Evolutionary conservation across 345 rosid genomes (phyloP), one percentile per base, ranked within the genome.

Genomic region (Pugionium dolabratum): DNA sequence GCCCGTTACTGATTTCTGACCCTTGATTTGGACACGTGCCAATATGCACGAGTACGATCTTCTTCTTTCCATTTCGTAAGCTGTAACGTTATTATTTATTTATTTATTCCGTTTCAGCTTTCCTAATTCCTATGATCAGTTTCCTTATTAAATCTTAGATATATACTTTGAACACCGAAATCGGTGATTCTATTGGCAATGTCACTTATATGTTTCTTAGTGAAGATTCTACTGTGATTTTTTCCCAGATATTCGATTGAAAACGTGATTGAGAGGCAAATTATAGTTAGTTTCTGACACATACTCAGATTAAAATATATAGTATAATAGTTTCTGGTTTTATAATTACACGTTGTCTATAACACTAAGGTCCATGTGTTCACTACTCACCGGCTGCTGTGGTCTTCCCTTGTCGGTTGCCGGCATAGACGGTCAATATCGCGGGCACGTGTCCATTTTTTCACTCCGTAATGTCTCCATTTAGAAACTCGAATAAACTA

Each of bases 381-480:
- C 54, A 31, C 7, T 53, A 40, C 3, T 30, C 37, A 60, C 59
- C 68, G 77, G 77, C 64, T 73, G 6, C 2, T 73, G 0, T 53
- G 53, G 77, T 73, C 77, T 73, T 35, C 50, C 63, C 41, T 54
- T 77, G 74, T 77, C 75, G 79, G 83, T 77, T 58, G 73, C 70
- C 57, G 60, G 46, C 66, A 11, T 74, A 29, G 51, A 62, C 75
- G 74, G 73, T 73, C 46, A 59, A 26, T 11, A 11, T 1, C 55
- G 31, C 5, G 5, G 63, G 54, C 81, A 79, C 83, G 81, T 79
- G 86, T 72, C 78, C 7, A 3, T 46, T 58, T 43, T 72, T 58
- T 18, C 5, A 7, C 60, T 27, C 62, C 57, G 45, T 54, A 50
- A 69, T 53, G 62, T 48, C 70, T 44, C 75, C 47, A 9, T 31